Conservation (phyloP, 495 filamentous ascomycete genomes). For the Hypomontagnella monticulosa region DNA sequence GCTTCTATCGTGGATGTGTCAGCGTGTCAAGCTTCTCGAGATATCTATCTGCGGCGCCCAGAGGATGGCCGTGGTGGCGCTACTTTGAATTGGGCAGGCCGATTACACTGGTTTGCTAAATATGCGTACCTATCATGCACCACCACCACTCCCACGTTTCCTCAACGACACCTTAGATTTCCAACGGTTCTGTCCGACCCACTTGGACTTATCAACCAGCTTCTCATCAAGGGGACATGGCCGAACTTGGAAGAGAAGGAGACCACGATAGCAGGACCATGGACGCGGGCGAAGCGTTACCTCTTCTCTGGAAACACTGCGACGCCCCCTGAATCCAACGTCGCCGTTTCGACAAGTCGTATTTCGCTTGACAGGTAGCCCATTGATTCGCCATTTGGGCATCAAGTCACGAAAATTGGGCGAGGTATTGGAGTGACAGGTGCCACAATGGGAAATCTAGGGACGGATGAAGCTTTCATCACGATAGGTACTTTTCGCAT, state of each 20-base stretch:
- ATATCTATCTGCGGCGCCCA: slow-evolving; percentile 25
- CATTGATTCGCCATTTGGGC: slow-evolving; percentile 30
- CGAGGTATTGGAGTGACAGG: slow-evolving; percentile 21
- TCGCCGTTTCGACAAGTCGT: slow-evolving; percentile 27
- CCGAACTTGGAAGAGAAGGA: slow-evolving; percentile 27
- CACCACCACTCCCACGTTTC: slow-evolving; percentile 37
- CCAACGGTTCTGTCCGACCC: slow-evolving; percentile 26
- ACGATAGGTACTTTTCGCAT: slow-evolving; percentile 21
- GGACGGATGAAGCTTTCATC: slow-evolving; percentile 32
- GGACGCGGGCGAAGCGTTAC: slow-evolving; percentile 1
- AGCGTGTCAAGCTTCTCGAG: slow-evolving; percentile 19
- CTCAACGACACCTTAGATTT: slow-evolving; percentile 29
- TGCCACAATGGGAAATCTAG: slow-evolving; percentile 10
- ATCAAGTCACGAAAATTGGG: slow-evolving; percentile 38
- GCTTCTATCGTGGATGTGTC: slow-evolving; percentile 20
- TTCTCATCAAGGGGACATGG: slow-evolving; percentile 37
- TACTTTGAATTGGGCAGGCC: slow-evolving; percentile 42
- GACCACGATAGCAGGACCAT: slow-evolving; percentile 16
- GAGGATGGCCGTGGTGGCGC: slow-evolving; percentile 31
- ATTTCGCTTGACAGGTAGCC: slow-evolving; percentile 14
- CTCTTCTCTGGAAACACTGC: slow-evolving; percentile 19
- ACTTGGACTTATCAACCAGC: slow-evolving; percentile 21
- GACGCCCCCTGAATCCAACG: slow-evolving; percentile 22
- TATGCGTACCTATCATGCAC: slow-evolving; percentile 31
- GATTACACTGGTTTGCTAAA: slow-evolving; percentile 17